Evolutionary conservation across 495 filamentous ascomycete genomes (phyloP), one percentile per base, ranked within the genome.

Genomic region (Wilcoxina mikolae): DNA sequence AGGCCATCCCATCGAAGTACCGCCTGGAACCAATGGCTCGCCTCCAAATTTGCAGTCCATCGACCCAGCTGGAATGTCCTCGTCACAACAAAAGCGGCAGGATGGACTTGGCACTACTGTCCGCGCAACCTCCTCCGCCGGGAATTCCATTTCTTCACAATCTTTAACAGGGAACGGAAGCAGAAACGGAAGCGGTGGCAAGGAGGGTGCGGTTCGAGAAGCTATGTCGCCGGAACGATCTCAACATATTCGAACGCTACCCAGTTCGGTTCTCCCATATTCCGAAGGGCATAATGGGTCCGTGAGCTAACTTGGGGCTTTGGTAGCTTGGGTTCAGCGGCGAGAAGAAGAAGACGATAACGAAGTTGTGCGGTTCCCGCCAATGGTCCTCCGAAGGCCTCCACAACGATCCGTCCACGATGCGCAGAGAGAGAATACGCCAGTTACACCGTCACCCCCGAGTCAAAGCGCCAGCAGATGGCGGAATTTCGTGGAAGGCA

Each of bases 401-500:
- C 63, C 59, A 29, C 62, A 65, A 41, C 62, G 59, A 41, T 65
- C 62, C 15, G 61, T 56, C 48, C 58, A 60, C 45, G 67, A 68
- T 58, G 57, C 61, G 26, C 49, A 62, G 24, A 58, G 67, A 17
- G 67, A 68, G 49, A 56, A 56, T 22, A 58, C 67, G 4, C 59
- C 67, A 26, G 53, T 68, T 23, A 66, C 62, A 22, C 51, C 65
- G 51, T 52, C 53, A 26, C 60, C 49, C 43, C 23, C 60, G 31
- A 62, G 51, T 18, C 61, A 65, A 41, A 68, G 71, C 25, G 73
- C 76, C 45, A 81, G 78, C 17, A 76, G 77, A 44, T 84, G 81
- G 81, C 71, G 70, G 44, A 69, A 72, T 17, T 84, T 83, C 60
- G 74, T 73, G 50, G 72, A 72, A 26, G 66, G 72, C 2, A 75